Percentiles rank a stretch among this genome's conserved stretches.
phyloP scores from a whole-genome alignment of 306 rosid genomes.

The Luffa aegyptiaca region DNA sequence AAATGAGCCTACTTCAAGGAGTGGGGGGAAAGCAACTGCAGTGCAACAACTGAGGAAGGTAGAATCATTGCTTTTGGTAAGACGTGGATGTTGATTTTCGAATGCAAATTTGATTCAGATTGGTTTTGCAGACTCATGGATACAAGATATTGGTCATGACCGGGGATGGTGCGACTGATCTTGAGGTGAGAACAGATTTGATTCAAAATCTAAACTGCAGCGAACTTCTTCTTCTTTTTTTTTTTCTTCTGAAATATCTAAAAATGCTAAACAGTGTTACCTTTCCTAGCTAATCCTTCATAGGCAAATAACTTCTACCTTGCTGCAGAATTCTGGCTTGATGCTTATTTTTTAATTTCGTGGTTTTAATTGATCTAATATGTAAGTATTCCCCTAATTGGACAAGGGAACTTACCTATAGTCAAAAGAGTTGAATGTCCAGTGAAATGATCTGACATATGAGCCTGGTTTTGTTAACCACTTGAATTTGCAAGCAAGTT shows the following conservation, averaged over 20 bases:
- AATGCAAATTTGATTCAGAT: conserved; percentile 17
- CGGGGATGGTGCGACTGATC: conserved; percentile 97
- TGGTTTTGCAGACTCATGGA: conserved; percentile 51
- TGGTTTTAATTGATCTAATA: background rate
- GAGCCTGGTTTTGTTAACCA: background rate
- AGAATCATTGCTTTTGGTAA: conserved; percentile 14
- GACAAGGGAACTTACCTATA: background rate
- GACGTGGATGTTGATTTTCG: background rate
- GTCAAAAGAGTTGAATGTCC: background rate
- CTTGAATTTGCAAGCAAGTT: background rate
- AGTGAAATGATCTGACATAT: background rate
- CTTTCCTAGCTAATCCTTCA: background rate
- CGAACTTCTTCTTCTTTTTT: too few species aligned
- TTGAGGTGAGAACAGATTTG: conserved; percentile 45
- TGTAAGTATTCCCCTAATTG: background rate
- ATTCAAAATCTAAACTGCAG: background rate
- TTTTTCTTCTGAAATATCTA: background rate
- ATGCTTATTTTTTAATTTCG: background rate
- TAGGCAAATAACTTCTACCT: background rate
- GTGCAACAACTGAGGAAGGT: conserved; percentile 81
- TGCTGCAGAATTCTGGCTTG: background rate
- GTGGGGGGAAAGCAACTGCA: conserved; percentile 90
- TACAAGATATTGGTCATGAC: conserved; percentile 68
- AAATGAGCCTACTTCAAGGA: conserved; percentile 80
- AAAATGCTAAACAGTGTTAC: background rate